Evolutionary conservation across 768 basidiomycete species (phyloP).

Genomic region (Saitozyma podzolica): DNA sequence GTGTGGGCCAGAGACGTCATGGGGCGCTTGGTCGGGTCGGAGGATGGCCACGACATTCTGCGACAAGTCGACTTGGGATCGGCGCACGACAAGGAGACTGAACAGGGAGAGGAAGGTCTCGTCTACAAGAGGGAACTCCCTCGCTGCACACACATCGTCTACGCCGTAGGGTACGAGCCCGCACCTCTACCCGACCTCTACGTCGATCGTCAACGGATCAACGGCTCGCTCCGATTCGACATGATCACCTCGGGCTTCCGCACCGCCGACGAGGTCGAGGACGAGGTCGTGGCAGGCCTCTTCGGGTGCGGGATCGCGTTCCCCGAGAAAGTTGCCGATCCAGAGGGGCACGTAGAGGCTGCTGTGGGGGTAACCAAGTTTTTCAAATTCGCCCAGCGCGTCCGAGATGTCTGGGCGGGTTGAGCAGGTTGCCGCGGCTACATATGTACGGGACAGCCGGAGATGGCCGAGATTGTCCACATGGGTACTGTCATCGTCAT

Average conservation of each 20-base stretch:
- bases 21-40: neutral
- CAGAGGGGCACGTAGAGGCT: conserved; percentile 31
- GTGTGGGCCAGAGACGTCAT: conserved; percentile 30
- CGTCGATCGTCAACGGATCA: conserved; percentile 1
- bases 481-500: too few species aligned
- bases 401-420: conserved; percentile 19
- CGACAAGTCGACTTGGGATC: conserved; percentile 21
- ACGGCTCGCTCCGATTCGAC: conserved; percentile 13
- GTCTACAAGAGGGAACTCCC: conserved; percentile 22
- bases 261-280: neutral
- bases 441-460: too few species aligned
- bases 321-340: conserved; percentile 31
- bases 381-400: conserved; percentile 32
- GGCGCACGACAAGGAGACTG: conserved; percentile 7
- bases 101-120: too few species aligned
- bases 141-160: conserved; percentile 31
- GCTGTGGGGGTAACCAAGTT: conserved; percentile 37
- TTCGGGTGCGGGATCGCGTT: conserved; percentile 35
- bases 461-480: too few species aligned
- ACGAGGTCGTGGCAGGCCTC: conserved; percentile 11
- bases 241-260: conserved; percentile 28
- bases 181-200: conserved; percentile 19
- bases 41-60: conserved; percentile 7
- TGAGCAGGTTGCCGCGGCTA: neutral
- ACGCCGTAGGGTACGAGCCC: conserved; percentile 30